Evolutionary conservation across 495 filamentous ascomycete genomes (phyloP), one percentile per base, ranked within the genome.

Genomic region (Talaromyces nanjingensis): DNA sequence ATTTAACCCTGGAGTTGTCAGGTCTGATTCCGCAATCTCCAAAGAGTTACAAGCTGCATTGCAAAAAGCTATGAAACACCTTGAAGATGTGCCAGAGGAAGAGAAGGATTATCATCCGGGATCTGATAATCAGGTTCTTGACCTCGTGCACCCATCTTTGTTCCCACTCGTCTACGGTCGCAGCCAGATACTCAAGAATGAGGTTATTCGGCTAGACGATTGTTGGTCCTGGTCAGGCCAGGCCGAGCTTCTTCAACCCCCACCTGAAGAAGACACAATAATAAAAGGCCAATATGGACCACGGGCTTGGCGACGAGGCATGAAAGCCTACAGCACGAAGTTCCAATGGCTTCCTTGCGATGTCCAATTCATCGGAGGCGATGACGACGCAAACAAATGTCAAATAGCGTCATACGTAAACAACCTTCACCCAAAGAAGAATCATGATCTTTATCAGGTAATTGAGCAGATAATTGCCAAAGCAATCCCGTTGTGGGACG

Each of bases 331-430:
- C 37, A 72, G 68, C 45, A 62, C 18, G 12, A 73, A 73, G 2
- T 87, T 82, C 60, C 86, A 89, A 62, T 88, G 83, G 84, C 71
- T 88, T 24, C 86, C 87, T 0, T 80, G 77, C 45, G 77, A 88
- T 14, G 76, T 89, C 25, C 55, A 73, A 5, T 70, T 86, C 52
- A 29, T 62, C 1, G 59, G 62, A n/a, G 45, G 59, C 31, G 7
- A 33, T 33, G 31, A 33, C 31, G 31, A 33, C 31, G 31, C 31
- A 33, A 33, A 33, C 31, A 33, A 33, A 5, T 69, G 71, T 63
- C 63, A 65, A 39, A 75, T 83, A 20, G 64, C 54, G 2, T 78
- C 74, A 37, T 85, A 88, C 66, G 82, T 89, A 74, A 89, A 89
- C 65, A 88, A 87, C 63, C 69, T 86, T 0, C 80, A 87, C 62